Base-by-base conservation (phyloP, 345 rosid species). In the Turritis glabra region DNA sequence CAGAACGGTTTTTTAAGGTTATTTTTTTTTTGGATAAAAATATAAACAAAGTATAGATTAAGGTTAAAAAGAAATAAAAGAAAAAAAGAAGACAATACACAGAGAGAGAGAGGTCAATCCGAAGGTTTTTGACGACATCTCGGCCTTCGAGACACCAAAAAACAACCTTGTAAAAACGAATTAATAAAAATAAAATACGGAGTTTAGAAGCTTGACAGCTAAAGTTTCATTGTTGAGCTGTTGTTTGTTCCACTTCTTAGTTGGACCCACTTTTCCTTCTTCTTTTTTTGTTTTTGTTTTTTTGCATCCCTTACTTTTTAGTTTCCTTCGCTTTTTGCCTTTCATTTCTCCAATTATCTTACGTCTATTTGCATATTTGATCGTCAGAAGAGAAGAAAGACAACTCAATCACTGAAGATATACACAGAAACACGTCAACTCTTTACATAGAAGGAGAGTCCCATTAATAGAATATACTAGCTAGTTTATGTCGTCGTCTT, bases 61-160 rank as follows among this genome's bases (percentile, higher is more conserved):
- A n/a, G n/a, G n/a, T n/a, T n/a, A n/a, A n/a, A n/a, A n/a, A n/a
- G n/a, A n/a, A n/a, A n/a, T n/a, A n/a, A n/a, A n/a, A n/a, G n/a
- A n/a, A n/a, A n/a, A n/a, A n/a, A n/a, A n/a, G n/a, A n/a, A n/a
- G n/a, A n/a, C n/a, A n/a, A n/a, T n/a, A n/a, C n/a, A n/a, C n/a
- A n/a, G n/a, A n/a, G n/a, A n/a, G n/a, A n/a, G n/a, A n/a, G n/a
- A n/a, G n/a, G n/a, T n/a, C n/a, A n/a, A n/a, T n/a, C n/a, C n/a
- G 35, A 67, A 75, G 69, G 69, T 48, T 5, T 50, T 67, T 59
- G 74, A 67, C 79, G 79, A 75, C 79, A 75, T 75, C 79, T 59
- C 79, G 79, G 47, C 74, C 68, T 75, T 67, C 73, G 3, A 74
- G 67, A 74, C 43, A 67, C 35, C 53, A 60, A 67, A 4, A 55